phyloP scores from a whole-genome alignment of 2,329 filamentous ascomycete genomes.

The Plectosphaerella sp. region DNA sequence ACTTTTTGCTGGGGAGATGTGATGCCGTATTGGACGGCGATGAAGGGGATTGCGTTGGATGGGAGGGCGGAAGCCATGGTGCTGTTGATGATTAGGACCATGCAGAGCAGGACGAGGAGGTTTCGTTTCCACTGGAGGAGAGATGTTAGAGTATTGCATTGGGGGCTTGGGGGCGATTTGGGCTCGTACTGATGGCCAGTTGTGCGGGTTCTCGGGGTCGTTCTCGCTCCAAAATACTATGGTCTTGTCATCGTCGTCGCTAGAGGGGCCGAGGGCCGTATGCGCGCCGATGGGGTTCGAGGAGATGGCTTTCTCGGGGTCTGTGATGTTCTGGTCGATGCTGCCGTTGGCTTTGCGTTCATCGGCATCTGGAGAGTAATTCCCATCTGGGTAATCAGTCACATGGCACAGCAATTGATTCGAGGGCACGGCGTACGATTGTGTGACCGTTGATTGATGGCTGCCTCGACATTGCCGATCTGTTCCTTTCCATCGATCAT shows the following conservation, averaged over 20 bases:
- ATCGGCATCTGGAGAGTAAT: no score
- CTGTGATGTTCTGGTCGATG: no score
- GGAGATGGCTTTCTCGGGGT: no score
- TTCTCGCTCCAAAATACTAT: constrained; percentile 34
- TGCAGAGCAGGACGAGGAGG: constrained; percentile 48
- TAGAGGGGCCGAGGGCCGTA: constrained; percentile 15
- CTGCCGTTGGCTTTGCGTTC: no score
- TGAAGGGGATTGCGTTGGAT: constrained; percentile 56
- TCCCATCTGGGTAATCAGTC: no score
- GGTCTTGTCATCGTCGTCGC: constrained; percentile 19
- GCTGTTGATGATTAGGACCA: constrained; percentile 60
- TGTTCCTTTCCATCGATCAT: no score
- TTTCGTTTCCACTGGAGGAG: constrained; percentile 46
- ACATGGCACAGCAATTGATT: no score
- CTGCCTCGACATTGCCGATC: no score
- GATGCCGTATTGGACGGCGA: constrained; percentile 53
- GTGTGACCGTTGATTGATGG: no score
- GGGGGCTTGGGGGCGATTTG: no score
- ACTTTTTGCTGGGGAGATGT: constrained; percentile 39
- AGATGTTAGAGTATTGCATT: neutral
- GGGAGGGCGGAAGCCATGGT: constrained; percentile 64
- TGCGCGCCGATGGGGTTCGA: neutral
- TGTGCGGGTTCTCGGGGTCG: constrained; percentile 49
- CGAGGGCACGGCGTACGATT: no score
- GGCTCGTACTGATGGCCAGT: constrained; percentile 37